Evolutionary conservation across 768 basidiomycete species (phyloP).

Genomic region (Collybia mongolica): DNA sequence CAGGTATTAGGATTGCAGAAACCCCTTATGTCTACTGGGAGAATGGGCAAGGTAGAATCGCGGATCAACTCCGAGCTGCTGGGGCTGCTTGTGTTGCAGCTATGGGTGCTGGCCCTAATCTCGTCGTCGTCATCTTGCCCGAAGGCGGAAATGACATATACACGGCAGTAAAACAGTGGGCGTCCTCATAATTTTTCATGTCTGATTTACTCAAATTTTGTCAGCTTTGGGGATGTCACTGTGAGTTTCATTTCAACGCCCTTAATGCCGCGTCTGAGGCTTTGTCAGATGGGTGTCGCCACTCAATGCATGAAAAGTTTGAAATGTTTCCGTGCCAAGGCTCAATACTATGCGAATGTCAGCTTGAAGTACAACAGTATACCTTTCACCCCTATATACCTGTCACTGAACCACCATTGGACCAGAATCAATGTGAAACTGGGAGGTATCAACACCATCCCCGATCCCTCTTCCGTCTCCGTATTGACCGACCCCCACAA

Average conservation of each 20-base stretch:
- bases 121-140: slow-evolving; percentile 70
- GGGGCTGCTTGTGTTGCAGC: slow-evolving; percentile 42
- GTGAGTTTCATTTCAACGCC: slow-evolving; percentile 27
- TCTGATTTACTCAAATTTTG: neutral
- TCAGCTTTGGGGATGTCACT: slow-evolving; percentile 70
- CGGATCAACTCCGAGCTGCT: slow-evolving; percentile 48
- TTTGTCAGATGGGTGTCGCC: slow-evolving; percentile 61
- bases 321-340: slow-evolving; percentile 66
- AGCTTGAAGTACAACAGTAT: slow-evolving; percentile 59
- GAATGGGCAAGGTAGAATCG: slow-evolving; percentile 56
- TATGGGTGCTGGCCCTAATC: slow-evolving; percentile 43
- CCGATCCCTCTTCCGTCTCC: slow-evolving; percentile 63
- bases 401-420: neutral
- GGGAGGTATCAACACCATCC: slow-evolving; percentile 80
- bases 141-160: slow-evolving; percentile 78
- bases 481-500: slow-evolving; percentile 66
- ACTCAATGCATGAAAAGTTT: slow-evolving; percentile 74
- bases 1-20: slow-evolving; percentile 60
- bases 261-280: neutral
- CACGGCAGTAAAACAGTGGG: slow-evolving; percentile 75
- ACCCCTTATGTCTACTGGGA: slow-evolving; percentile 49
- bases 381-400: neutral
- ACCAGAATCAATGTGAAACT: slow-evolving; percentile 79
- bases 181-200: slow-evolving; percentile 7
- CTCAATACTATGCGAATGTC: slow-evolving; percentile 82